These are phyloP conservation scores for Blastomyces percursus DNA, from an alignment of 2,329 filamentous ascomycete species.

Conservation along the genomic window DNA sequence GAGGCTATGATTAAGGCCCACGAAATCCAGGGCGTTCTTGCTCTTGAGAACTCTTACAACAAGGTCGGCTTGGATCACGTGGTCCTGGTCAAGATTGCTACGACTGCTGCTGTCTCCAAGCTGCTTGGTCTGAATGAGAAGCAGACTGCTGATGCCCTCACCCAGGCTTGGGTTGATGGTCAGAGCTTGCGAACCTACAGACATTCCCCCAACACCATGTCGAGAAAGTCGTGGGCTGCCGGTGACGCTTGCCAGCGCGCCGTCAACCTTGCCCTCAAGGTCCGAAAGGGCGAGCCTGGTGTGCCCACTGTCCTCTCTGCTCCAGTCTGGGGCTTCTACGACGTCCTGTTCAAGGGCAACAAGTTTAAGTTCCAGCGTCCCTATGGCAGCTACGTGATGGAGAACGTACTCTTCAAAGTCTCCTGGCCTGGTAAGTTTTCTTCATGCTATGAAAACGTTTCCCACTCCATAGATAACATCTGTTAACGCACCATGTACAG, in stretches of 20 bases:
- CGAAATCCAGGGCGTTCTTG: constrained; percentile 95
- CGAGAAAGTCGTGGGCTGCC: constrained; percentile 96
- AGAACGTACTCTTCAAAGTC: constrained; percentile 99
- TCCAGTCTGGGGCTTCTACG: constrained; percentile 96
- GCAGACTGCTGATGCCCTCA: constrained; percentile 90
- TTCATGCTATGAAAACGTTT: not conserved
- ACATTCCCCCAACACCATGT: constrained; percentile 98
- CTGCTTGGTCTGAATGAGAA: constrained; percentile 82
- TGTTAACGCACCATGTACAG: constrained; percentile 28
- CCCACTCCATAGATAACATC: not conserved
- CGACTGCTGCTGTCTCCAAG: constrained; percentile 85
- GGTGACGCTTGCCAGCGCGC: constrained; percentile 95
- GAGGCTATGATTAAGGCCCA: constrained; percentile 99
- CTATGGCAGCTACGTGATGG: constrained; percentile 99
- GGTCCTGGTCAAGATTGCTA: constrained; percentile 94
- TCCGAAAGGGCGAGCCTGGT: constrained; percentile 81
- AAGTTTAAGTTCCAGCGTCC: constrained; percentile 92
- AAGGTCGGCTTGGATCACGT: constrained; percentile 97
- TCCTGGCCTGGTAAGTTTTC: constrained; percentile 71
- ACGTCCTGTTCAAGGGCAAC: constrained; percentile 92
- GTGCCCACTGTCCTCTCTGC: constrained; percentile 87
- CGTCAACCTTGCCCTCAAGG: constrained; percentile 83
- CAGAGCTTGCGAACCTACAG: constrained; percentile 94
- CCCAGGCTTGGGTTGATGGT: constrained; percentile 95
- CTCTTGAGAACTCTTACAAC: constrained; percentile 97